phyloP scores from a whole-genome alignment of 192 early-diverging fungal species.

The Gigaspora rosea region DNA sequence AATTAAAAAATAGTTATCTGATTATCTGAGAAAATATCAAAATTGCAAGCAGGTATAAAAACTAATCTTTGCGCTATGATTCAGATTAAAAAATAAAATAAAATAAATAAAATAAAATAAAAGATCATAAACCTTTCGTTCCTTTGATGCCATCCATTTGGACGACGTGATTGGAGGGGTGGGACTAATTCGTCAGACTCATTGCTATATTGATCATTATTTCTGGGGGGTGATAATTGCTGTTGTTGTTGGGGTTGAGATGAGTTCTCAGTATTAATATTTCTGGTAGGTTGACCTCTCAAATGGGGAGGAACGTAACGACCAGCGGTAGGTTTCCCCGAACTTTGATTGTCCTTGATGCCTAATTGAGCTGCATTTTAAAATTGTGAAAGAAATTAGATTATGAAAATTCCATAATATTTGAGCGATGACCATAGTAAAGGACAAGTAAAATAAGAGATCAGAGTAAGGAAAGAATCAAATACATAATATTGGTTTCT shows the following conservation, averaged over 20 bases:
- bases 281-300: slow-evolving; percentile 44
- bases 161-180: slow-evolving; percentile 29
- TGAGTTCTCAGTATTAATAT: neutral
- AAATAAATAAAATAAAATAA: neutral
- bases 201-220: slow-evolving; percentile 17
- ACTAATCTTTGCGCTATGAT: neutral
- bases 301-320: slow-evolving; percentile 72
- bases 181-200: slow-evolving; percentile 14
- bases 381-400: neutral
- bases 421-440: neutral
- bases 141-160: slow-evolving; percentile 13
- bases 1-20: no score
- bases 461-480: neutral
- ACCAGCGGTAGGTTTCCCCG: slow-evolving; percentile 37
- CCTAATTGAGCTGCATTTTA: slow-evolving; percentile 59
- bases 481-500: neutral
- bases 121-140: slow-evolving; percentile 27
- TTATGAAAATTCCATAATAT: neutral
- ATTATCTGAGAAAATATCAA: no score
- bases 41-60: no score
- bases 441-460: neutral
- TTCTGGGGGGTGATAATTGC: neutral
- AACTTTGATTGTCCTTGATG: slow-evolving; percentile 51
- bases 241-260: neutral
- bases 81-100: neutral